These are phyloP conservation scores for Teratosphaeria zuluensis DNA, from an alignment of 2,329 filamentous ascomycete species.

Conservation along the genomic window DNA sequence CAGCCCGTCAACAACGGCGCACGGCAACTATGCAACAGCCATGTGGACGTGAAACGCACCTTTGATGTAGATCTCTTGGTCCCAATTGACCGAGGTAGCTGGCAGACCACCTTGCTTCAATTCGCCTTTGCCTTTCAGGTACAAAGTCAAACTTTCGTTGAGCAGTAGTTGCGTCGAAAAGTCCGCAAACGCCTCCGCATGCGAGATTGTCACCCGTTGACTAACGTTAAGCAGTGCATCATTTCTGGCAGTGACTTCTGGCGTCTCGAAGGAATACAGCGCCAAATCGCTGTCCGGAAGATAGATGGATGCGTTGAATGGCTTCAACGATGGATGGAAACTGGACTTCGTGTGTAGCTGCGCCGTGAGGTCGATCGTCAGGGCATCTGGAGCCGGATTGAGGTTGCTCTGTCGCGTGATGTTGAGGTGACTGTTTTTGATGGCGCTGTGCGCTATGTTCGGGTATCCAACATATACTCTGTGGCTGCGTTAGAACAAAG, in stretches of 20 bases:
- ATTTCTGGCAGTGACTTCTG: constrained; percentile 30
- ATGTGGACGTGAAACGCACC: constrained; percentile 29
- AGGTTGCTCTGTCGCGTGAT: constrained; percentile 43
- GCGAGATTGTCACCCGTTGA: constrained; percentile 35
- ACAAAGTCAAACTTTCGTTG: constrained; percentile 40
- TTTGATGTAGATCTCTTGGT: constrained; percentile 48
- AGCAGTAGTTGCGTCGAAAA: constrained; percentile 42
- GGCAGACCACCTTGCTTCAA: constrained; percentile 44
- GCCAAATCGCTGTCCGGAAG: constrained; percentile 30
- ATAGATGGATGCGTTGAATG: constrained; percentile 44
- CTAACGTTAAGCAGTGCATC: constrained; percentile 34
- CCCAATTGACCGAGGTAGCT: constrained; percentile 42
- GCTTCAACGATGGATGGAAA: constrained; percentile 46
- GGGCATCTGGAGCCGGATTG: constrained; percentile 36
- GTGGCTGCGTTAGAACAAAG: not conserved
- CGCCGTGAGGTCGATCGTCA: not conserved
- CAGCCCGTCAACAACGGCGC: not conserved
- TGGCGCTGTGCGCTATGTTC: constrained; percentile 45
- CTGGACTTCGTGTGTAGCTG: constrained; percentile 23
- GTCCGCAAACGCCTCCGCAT: constrained; percentile 37
- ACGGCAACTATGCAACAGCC: not conserved
- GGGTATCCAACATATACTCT: constrained; percentile 52
- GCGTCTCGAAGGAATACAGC: constrained; percentile 39
- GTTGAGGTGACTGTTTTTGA: constrained; percentile 43
- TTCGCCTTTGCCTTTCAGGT: constrained; percentile 37